Conservation (phyloP, 768 basidiomycete species). For the Boletus huronensis region DNA sequence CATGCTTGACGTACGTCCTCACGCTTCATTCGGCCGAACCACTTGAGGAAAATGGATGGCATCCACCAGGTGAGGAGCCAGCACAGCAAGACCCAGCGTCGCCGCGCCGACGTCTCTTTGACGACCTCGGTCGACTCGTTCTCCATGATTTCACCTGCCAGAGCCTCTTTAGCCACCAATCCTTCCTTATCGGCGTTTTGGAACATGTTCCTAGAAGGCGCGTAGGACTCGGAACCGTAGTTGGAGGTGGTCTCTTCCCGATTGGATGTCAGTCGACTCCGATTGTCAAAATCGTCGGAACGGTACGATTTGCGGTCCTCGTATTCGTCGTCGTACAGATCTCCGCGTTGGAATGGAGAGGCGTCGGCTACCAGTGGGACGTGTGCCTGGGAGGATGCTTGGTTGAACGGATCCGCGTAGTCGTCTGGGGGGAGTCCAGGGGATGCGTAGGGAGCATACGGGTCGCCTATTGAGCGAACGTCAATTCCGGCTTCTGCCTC, state of each 20-base stretch:
- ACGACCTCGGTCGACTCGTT: slow-evolving; percentile 86
- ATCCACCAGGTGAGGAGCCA: slow-evolving; percentile 93
- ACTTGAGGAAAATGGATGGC: slow-evolving; percentile 64
- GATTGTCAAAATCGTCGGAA: slow-evolving; percentile 77
- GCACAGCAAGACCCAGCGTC: slow-evolving; percentile 84
- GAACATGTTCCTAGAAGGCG: slow-evolving; percentile 96
- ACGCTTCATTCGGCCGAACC: slow-evolving; percentile 90
- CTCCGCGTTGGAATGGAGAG: slow-evolving; percentile 76
- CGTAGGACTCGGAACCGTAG: slow-evolving; percentile 90
- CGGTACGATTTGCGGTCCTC: slow-evolving; percentile 72
- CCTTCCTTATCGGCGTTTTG: slow-evolving; percentile 73
- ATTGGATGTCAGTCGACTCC: slow-evolving; percentile 73
- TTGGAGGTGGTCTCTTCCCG: slow-evolving; percentile 77
- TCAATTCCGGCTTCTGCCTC: slow-evolving; percentile 69
- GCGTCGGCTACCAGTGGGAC: slow-evolving; percentile 83
- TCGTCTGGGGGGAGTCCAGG: slow-evolving; percentile 44
- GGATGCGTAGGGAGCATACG: slow-evolving; percentile 72
- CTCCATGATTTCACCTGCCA: slow-evolving; percentile 83
- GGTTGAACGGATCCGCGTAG: slow-evolving; percentile 52
- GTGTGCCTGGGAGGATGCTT: slow-evolving; percentile 55
- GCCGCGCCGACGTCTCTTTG: slow-evolving; percentile 75
- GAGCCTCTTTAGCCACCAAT: slow-evolving; percentile 72
- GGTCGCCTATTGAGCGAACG: slow-evolving; percentile 55
- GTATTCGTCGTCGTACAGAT: slow-evolving; percentile 73
- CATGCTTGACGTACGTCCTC: slow-evolving; percentile 92